Conservation (phyloP, 805 yeast species). For the Hanseniaspora guilliermondii region DNA sequence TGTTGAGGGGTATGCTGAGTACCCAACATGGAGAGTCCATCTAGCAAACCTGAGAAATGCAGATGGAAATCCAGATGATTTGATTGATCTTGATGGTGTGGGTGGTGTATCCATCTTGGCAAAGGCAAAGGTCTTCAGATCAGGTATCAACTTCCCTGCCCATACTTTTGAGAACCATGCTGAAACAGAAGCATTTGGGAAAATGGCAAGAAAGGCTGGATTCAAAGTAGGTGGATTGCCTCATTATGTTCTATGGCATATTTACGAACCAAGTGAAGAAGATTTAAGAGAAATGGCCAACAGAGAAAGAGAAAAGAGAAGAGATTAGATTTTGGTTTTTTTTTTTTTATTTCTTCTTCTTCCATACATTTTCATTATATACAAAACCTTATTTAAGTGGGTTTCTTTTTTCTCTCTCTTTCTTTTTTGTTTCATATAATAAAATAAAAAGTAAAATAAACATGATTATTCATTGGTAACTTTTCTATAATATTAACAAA, state of each 20-base stretch:
- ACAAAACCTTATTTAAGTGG: no score
- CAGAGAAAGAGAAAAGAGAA: slow-evolving; percentile 54
- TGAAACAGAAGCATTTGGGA: slow-evolving; percentile 80
- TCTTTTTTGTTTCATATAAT: no score
- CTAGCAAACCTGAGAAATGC: slow-evolving; percentile 57
- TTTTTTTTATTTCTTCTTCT: not conserved
- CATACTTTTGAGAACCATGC: slow-evolving; percentile 76
- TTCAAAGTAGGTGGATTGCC: slow-evolving; percentile 78
- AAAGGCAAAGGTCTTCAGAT: slow-evolving; percentile 59
- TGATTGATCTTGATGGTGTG: slow-evolving; percentile 68
- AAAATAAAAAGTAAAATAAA: no score
- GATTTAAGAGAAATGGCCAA: slow-evolving; percentile 59
- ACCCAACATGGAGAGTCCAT: slow-evolving; percentile 77
- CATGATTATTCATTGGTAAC: no score
- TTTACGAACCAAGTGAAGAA: slow-evolving; percentile 79
- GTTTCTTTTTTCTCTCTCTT: no score
- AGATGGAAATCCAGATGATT: slow-evolving; percentile 47
- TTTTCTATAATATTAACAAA: no score
- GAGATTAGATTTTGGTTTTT: slow-evolving; percentile 20
- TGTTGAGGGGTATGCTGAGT: slow-evolving; percentile 80
- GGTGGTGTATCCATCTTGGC: slow-evolving; percentile 79
- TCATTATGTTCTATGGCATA: slow-evolving; percentile 83
- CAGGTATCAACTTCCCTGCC: slow-evolving; percentile 76
- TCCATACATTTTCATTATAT: no score
- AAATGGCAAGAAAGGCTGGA: slow-evolving; percentile 68